phyloP scores from a whole-genome alignment of 2,329 filamentous ascomycete genomes.

The Parafenestella ontariensis region DNA sequence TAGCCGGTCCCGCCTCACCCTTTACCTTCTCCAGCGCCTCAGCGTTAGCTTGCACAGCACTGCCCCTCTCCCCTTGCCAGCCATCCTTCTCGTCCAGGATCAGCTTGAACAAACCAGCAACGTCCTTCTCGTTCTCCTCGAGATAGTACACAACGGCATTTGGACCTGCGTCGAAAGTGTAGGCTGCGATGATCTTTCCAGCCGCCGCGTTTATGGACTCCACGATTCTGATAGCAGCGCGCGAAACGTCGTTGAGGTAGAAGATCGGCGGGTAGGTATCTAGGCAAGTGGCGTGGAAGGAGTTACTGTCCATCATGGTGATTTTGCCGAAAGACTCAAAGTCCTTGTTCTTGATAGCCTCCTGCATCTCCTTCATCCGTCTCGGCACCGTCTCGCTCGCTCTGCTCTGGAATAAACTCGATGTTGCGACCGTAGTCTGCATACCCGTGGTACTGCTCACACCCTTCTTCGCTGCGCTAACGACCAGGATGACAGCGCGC shows the following conservation, averaged over 20 bases:
- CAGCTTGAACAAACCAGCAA: slow-evolving; percentile 80
- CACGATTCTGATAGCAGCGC: slow-evolving; percentile 85
- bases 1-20: slow-evolving; percentile 52
- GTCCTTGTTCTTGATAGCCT: slow-evolving; percentile 77
- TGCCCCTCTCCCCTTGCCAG: slow-evolving; percentile 68
- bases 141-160: slow-evolving; percentile 97
- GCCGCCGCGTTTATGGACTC: slow-evolving; percentile 85
- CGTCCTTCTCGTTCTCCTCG: slow-evolving; percentile 73
- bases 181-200: slow-evolving; percentile 83
- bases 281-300: slow-evolving; percentile 92
- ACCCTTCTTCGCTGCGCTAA: slow-evolving; percentile 92
- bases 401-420: slow-evolving; percentile 81
- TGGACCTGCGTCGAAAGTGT: slow-evolving; percentile 96
- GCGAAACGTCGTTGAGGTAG: slow-evolving; percentile 94
- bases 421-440: slow-evolving; percentile 95
- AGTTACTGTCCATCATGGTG: slow-evolving; percentile 97
- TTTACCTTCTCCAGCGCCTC: slow-evolving; percentile 68
- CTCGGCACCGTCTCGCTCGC: slow-evolving; percentile 78
- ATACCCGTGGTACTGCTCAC: slow-evolving; percentile 92
- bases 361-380: slow-evolving; percentile 85
- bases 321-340: slow-evolving; percentile 87
- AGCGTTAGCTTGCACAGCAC: slow-evolving; percentile 58
- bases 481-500: slow-evolving; percentile 90
- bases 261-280: slow-evolving; percentile 98
- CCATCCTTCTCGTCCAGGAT: slow-evolving; percentile 70